A percentile compares a stretch with the other conserved stretches of the same genome.
Evolutionary conservation across 768 basidiomycete species (phyloP).

Genomic region (Trichaptum fuscoviolaceum): DNA sequence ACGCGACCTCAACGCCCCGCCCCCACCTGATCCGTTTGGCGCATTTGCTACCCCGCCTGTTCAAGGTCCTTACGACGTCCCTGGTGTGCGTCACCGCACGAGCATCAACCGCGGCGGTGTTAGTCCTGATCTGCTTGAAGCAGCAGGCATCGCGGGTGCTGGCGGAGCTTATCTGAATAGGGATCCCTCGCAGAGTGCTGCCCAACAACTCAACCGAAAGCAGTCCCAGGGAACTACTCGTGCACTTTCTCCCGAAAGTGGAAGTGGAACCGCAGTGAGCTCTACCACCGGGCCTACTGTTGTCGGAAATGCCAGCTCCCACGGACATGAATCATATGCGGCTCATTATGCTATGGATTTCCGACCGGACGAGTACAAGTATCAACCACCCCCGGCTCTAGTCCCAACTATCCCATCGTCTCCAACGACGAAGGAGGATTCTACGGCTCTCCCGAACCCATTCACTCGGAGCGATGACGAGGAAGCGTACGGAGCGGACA

Average conservation of each 20-base stretch:
- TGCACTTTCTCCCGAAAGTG: slow-evolving; percentile 28
- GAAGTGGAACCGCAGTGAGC: slow-evolving; percentile 4
- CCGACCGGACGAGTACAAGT: slow-evolving; percentile 3
- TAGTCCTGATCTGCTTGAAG: not conserved
- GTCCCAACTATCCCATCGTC: slow-evolving; percentile 12
- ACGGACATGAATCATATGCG: slow-evolving; percentile 7
- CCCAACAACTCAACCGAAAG: slow-evolving; percentile 24
- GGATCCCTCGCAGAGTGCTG: slow-evolving; percentile 25
- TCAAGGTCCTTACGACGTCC: not conserved
- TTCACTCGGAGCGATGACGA: slow-evolving; percentile 11
- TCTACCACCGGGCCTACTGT: not conserved
- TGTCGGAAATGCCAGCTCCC: not conserved
- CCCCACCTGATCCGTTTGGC: slow-evolving; percentile 31
- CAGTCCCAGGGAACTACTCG: slow-evolving; percentile 30
- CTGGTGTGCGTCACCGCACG: not conserved
- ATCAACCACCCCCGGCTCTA: not conserved
- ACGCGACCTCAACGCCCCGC: slow-evolving; percentile 6
- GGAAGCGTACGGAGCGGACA: slow-evolving; percentile 9
- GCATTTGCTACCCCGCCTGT: slow-evolving; percentile 19
- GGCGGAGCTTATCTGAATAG: slow-evolving; percentile 19
- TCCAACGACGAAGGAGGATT: slow-evolving; percentile 4
- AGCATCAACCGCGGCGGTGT: not conserved
- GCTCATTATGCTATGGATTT: slow-evolving; percentile 7
- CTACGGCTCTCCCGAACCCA: slow-evolving; percentile 9
- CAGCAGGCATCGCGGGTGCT: not conserved